Base-by-base conservation (phyloP, 192 early-diverging fungal genomes). In the Umbelopsis sp. region DNA sequence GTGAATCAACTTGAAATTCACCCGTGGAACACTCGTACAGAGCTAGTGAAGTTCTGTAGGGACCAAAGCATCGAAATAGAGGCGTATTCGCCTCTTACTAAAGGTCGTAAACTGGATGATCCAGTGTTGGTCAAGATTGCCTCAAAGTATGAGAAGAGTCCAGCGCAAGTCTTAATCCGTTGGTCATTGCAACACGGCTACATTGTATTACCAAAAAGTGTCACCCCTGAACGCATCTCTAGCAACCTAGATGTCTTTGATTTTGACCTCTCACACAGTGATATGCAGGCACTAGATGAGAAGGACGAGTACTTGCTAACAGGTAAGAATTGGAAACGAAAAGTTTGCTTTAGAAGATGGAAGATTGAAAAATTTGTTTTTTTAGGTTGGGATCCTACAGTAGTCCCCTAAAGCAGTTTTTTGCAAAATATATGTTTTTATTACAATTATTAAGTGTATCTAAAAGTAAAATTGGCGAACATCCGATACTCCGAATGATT, bases 401-500 rank as follows among this genome's bases (percentile, higher is more conserved):
- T 61, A 35, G 55, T 61, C 27, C 55, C 55, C 16, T 61, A 61
- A 12, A 33, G 33, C 0, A 35, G 2, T 61, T 27, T 9, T 15
- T 12, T 35, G 55, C 25, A 16, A 18, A 30, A n/a, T n/a, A 37
- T 4, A 18, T 30, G 6, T 37, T 61, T 61, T 61, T 12, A 61
- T 61, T 61, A 35, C 16, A 35, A 16, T 33, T 37, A 18, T 25
- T 35, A 61, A 16, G 25, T 61, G 53, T 61, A 35, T 64, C 82
- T 86, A 95, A 66, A 95, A 78, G 66, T 90, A 94, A 64, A 96
- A 89, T 72, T 92, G 85, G 45, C 87, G 81, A 45, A 96, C 89
- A 76, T 96, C 94, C 30, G 88, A 84, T 25, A 85, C 82, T 2
- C 91, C 92, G 86, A 98, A 98, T 23, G 91, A 83, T 73, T 92